A percentile compares a stretch with the other conserved stretches of the same genome.
Conservation (phyloP, 495 filamentous ascomycete species). For the Daldinia grandis region DNA sequence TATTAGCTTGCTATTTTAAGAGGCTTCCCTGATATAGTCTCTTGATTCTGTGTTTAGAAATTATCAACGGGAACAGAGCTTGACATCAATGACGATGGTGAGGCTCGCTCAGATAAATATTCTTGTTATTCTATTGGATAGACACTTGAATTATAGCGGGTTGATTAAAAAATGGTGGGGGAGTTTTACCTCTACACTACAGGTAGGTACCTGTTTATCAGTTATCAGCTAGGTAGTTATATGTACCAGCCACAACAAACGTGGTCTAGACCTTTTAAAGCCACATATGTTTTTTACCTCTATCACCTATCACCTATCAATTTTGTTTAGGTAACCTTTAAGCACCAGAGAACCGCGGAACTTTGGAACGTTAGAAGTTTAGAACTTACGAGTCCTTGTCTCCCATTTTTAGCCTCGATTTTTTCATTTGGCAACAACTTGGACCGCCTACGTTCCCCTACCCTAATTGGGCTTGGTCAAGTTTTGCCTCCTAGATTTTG, state of each 20-base stretch:
- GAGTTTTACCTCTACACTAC: neutral
- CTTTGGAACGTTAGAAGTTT: constrained; percentile 4
- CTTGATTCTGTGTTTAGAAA: too few relatives aligned
- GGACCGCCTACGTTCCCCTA: neutral
- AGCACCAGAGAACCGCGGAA: neutral
- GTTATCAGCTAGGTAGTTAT: neutral
- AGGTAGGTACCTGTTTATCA: neutral
- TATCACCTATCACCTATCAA: neutral
- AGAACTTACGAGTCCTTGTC: constrained; percentile 5
- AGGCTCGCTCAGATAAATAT: constrained; percentile 17
- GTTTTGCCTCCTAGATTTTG: neutral
- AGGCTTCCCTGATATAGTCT: too few relatives aligned
- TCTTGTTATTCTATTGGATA: constrained; percentile 27
- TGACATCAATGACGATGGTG: constrained; percentile 19
- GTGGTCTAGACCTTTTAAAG: constrained; percentile 22
- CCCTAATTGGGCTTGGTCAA: neutral
- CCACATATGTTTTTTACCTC: constrained; percentile 7
- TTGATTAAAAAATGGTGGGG: neutral
- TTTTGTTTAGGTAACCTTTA: too few relatives aligned
- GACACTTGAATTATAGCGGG: constrained; percentile 4
- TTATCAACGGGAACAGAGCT: neutral
- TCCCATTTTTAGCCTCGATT: constrained; percentile 22
- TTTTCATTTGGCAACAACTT: constrained; percentile 10
- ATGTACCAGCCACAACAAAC: constrained; percentile 14
- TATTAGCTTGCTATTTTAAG: neutral